Conservation (phyloP, 495 filamentous ascomycete genomes). For the Elasticomyces elasticus region DNA sequence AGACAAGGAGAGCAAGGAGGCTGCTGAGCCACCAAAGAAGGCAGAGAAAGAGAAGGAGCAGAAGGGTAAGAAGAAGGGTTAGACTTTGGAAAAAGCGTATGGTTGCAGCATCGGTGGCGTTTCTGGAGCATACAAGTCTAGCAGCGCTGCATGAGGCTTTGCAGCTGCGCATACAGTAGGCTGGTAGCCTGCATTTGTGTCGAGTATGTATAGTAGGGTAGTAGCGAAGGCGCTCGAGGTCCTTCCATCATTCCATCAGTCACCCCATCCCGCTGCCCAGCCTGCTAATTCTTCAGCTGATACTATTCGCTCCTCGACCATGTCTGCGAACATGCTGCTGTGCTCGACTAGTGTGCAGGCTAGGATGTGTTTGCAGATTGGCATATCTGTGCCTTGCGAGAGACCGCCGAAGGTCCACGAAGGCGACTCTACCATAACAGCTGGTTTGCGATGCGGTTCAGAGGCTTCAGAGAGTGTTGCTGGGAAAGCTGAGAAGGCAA, state of each 20-base stretch:
- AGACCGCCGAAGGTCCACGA: constrained; percentile 43
- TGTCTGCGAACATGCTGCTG: constrained; percentile 49
- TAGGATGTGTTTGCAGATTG: constrained; percentile 82
- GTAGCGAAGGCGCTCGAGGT: not conserved
- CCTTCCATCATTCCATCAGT: constrained; percentile 5
- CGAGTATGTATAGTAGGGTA: constrained; percentile 12
- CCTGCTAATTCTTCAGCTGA: constrained; percentile 63
- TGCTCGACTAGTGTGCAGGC: constrained; percentile 69
- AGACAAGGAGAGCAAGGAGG: constrained; percentile 52
- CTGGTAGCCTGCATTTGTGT: not conserved
- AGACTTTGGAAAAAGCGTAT: not conserved
- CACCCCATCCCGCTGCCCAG: constrained; percentile 55
- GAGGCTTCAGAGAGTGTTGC: not conserved
- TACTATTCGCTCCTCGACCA: constrained; percentile 45
- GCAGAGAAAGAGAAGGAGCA: constrained; percentile 46
- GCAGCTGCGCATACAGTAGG: constrained; percentile 1
- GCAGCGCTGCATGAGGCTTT: not conserved
- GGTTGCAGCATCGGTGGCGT: not conserved
- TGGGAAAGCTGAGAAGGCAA: constrained; percentile 60
- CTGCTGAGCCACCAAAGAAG: constrained; percentile 28
- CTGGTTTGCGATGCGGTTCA: constrained; percentile 5
- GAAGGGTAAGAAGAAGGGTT: constrained; percentile 38
- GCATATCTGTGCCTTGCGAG: constrained; percentile 34
- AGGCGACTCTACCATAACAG: no score
- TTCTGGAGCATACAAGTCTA: not conserved